phyloP scores from a whole-genome alignment of 2,329 filamentous ascomycete genomes.

The Sclerotinia borealis region DNA sequence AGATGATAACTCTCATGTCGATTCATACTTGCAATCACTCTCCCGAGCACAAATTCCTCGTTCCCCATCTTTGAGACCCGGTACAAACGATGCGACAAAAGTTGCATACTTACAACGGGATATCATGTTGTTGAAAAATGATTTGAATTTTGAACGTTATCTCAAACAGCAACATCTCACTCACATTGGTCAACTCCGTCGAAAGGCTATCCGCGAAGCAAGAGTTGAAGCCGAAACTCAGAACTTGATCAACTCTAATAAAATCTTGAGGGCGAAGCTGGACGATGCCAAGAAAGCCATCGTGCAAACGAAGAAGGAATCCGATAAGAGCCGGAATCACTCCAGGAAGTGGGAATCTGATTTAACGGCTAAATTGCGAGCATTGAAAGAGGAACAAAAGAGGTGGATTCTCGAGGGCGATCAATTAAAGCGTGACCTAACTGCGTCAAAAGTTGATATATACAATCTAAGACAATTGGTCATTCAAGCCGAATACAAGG shows the following conservation, averaged over 20 bases:
- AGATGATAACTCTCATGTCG: slow-evolving; percentile 24
- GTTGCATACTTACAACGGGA: slow-evolving; percentile 61
- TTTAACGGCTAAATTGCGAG: slow-evolving; percentile 58
- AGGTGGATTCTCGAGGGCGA: slow-evolving; percentile 54
- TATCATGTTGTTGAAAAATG: slow-evolving; percentile 70
- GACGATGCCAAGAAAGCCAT: slow-evolving; percentile 68
- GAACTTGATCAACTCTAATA: slow-evolving; percentile 71
- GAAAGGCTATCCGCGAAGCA: slow-evolving; percentile 68
- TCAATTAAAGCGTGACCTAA: slow-evolving; percentile 51
- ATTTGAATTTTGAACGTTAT: slow-evolving; percentile 77
- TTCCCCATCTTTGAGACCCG: slow-evolving; percentile 29
- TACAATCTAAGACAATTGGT: slow-evolving; percentile 61
- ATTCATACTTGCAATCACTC: slow-evolving; percentile 28
- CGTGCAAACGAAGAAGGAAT: slow-evolving; percentile 64
- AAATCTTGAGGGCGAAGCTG: slow-evolving; percentile 64
- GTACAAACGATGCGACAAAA: slow-evolving; percentile 31
- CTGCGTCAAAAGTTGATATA: slow-evolving; percentile 51
- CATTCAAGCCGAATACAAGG: slow-evolving; percentile 62
- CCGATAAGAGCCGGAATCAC: slow-evolving; percentile 63
- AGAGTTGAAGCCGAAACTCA: slow-evolving; percentile 78
- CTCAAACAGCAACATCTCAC: slow-evolving; percentile 77
- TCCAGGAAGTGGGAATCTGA: slow-evolving; percentile 75
- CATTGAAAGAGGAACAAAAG: slow-evolving; percentile 64
- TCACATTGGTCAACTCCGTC: slow-evolving; percentile 72
- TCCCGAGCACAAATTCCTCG: slow-evolving; percentile 22